Evolutionary conservation across 164 flowering plant genomes (phyloP).

Genomic region (Akebia trifoliata): DNA sequence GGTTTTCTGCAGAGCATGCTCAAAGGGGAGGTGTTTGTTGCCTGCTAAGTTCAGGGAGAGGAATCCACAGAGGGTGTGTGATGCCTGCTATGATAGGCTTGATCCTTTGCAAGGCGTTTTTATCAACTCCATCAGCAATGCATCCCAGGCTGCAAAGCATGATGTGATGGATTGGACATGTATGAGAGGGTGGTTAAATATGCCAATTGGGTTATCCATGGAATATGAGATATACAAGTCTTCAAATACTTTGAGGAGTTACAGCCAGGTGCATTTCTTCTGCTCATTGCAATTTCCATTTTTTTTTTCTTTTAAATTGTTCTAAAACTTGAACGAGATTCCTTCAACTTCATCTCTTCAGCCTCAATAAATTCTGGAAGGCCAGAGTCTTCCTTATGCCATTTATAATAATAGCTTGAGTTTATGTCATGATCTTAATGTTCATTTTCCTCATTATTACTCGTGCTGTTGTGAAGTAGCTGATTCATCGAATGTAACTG

Average conservation of each 20-base stretch:
- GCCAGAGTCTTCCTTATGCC: not conserved
- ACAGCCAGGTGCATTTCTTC: conserved; percentile 53
- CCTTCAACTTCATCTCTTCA: not conserved
- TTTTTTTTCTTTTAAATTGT: too few relatives aligned
- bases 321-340: not conserved
- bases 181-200: conserved; percentile 81
- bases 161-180: conserved; percentile 92
- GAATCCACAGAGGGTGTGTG: conserved; percentile 93
- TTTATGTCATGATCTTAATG: not conserved
- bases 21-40: conserved; percentile 83
- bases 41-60: conserved; percentile 89
- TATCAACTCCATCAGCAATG: conserved; percentile 77
- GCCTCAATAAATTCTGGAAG: not conserved
- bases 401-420: too few relatives aligned
- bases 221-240: conserved; percentile 93
- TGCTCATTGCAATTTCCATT: not conserved
- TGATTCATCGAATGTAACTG: not conserved
- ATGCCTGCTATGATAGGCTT: conserved; percentile 84
- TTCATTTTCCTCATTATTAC: too few relatives aligned
- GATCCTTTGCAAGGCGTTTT: conserved; percentile 78
- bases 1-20: conserved; percentile 72
- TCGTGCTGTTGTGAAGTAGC: not conserved
- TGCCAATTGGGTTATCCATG: conserved; percentile 88
- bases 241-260: conserved; percentile 58
- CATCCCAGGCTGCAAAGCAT: conserved; percentile 80